A percentile compares a stretch with the other conserved stretches of the same genome.
These are phyloP conservation scores for Rhazya stricta DNA, from an alignment of 257 asterid genomes.

Conservation along the genomic window DNA sequence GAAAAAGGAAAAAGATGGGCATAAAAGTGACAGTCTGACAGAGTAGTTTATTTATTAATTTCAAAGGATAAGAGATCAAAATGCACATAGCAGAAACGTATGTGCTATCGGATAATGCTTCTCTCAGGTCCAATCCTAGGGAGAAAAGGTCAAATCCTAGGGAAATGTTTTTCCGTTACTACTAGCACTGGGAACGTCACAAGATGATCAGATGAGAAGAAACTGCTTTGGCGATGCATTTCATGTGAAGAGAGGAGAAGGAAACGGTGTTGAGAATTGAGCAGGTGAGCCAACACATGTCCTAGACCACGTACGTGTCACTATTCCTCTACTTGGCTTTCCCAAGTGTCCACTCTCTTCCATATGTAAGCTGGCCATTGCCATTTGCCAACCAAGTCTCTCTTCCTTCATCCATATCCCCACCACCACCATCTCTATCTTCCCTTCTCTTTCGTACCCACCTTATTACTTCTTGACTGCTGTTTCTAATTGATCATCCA, in stretches of 20 bases:
- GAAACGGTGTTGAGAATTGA: constrained; percentile 3
- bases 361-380: constrained; percentile 4
- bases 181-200: background rate
- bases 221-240: background rate
- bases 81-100: too few relatives aligned
- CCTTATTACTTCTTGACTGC: background rate
- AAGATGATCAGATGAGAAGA: background rate
- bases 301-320: constrained; percentile 60
- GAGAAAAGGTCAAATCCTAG: too few relatives aligned
- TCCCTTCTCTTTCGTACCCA: background rate
- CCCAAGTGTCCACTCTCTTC: constrained; percentile 70
- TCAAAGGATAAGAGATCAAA: too few relatives aligned
- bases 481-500: too few relatives aligned
- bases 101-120: too few relatives aligned
- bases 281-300: constrained; percentile 12
- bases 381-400: background rate
- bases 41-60: too few relatives aligned
- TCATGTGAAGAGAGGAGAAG: background rate
- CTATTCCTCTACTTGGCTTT: constrained; percentile 45
- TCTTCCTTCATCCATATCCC: background rate
- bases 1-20: too few relatives aligned
- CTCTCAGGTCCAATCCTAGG: too few relatives aligned
- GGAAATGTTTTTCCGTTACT: too few relatives aligned
- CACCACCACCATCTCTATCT: background rate
- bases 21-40: too few relatives aligned